A percentile compares a stretch with the other conserved stretches of the same genome.
Evolutionary conservation across 805 yeast genomes (phyloP).

Genomic region (Ogataea nonfermentans): DNA sequence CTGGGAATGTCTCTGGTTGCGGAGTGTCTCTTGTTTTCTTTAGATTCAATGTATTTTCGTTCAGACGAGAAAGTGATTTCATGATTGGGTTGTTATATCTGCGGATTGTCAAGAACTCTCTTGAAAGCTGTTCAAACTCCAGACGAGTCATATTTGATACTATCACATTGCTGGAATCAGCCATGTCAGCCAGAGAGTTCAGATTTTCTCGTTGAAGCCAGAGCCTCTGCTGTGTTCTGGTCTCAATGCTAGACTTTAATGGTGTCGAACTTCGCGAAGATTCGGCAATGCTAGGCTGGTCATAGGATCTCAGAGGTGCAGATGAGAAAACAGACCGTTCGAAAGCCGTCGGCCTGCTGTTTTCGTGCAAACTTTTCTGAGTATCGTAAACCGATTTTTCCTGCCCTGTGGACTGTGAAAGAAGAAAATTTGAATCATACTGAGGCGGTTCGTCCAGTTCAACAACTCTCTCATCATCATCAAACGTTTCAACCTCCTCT

Average conservation of each 20-base stretch:
- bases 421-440: constrained; percentile 21
- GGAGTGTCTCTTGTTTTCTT: constrained; percentile 11
- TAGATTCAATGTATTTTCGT: constrained; percentile 18
- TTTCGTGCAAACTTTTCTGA: neutral
- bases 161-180: constrained; percentile 26
- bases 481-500: constrained; percentile 43
- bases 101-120: constrained; percentile 70
- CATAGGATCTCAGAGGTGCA: neutral
- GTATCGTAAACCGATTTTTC: constrained; percentile 34
- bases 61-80: constrained; percentile 56
- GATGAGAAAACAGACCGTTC: neutral
- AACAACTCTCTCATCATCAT: constrained; percentile 34
- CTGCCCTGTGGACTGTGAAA: constrained; percentile 54
- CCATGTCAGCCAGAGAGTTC: constrained; percentile 61
- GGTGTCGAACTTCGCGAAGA: constrained; percentile 4
- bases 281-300: constrained; percentile 7
- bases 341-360: neutral
- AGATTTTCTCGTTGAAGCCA: constrained; percentile 74
- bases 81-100: constrained; percentile 69
- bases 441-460: constrained; percentile 17
- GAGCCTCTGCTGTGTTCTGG: constrained; percentile 78
- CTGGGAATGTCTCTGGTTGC: constrained; percentile 8
- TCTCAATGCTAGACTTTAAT: constrained; percentile 37
- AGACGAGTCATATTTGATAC: constrained; percentile 51
- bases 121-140: constrained; percentile 74